Evolutionary conservation across 139 green algal species (phyloP), one percentile per base, ranked within the genome.

Genomic region (Asterochloris erici): DNA sequence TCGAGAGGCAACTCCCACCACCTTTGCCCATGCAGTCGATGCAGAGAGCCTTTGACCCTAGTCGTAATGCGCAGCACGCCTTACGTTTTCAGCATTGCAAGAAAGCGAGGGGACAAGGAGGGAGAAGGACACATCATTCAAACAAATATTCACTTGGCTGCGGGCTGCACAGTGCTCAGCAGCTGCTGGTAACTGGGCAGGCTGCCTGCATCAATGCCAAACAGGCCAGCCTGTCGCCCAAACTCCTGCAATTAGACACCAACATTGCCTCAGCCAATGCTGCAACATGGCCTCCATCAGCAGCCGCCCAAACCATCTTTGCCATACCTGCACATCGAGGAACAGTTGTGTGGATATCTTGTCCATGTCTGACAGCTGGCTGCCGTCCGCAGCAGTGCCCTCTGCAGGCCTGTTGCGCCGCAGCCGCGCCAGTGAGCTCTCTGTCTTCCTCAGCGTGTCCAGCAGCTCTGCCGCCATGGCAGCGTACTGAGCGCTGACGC

Each of bases 341-440:
- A 90, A 86, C 74, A 97, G 90, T 91, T 97, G 93, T 85, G 91
- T 81, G 0, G 84, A 96, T 87, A 99, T 96, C 87, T 98, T 97
- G 77, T 98, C 96, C 13, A 90, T 94, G 87, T 98, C 95, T 9
- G 90, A 93, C 84, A 96, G 86, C 62, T 75, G 60, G 13, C 23
- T 82, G 19, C 76, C 84, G 79, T 79, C 86, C 12, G 69, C 78
- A 74, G 74, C 87, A 24, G 83, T 82, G 21, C 81, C 85, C 24
- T 86, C 87, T 38, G 78, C 74, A 11, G 79, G 86, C 6, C 86
- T 85, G 54, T 66, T 82, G 88, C 96, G 93, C 83, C 96, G 97
- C 12, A 98, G 89, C 27, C 93, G 89, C 83, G 95, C 94, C 28
- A 99, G 86, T 14, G 87, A 94, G 10, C 84, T 87, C 90, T 98